phyloP scores from a whole-genome alignment of 305 asterid species.

The Fraxinus floribunda region DNA sequence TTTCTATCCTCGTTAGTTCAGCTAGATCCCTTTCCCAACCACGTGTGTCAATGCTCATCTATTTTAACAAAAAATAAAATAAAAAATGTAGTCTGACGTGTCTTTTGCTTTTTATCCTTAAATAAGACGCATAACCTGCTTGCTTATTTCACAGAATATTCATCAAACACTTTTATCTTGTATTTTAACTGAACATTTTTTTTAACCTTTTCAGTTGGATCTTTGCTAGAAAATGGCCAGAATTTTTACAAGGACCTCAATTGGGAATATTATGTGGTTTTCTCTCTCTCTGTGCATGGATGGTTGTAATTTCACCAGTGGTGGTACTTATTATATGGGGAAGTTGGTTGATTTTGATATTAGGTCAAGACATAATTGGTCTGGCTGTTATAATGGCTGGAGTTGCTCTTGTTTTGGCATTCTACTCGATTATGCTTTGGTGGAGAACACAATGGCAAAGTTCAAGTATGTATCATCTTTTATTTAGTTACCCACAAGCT shows the following conservation, averaged over 20 bases:
- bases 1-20: not conserved
- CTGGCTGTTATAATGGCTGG: slow-evolving; percentile 99
- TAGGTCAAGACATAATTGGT: slow-evolving; percentile 93
- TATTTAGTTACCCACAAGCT: slow-evolving; percentile 13
- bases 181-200: slow-evolving; percentile 27
- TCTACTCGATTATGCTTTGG: slow-evolving; percentile 98
- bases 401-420: slow-evolving; percentile 86
- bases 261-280: slow-evolving; percentile 79
- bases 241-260: slow-evolving; percentile 80
- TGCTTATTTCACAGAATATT: not conserved
- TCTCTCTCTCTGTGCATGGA: slow-evolving; percentile 79
- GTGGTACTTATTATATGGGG: slow-evolving; percentile 87
- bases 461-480: slow-evolving; percentile 70
- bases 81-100: not conserved
- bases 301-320: slow-evolving; percentile 84
- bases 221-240: slow-evolving; percentile 97
- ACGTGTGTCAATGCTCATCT: not conserved
- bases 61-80: not conserved
- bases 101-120: not conserved
- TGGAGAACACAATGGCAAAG: slow-evolving; percentile 99
- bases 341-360: slow-evolving; percentile 83
- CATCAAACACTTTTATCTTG: not conserved
- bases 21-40: not conserved
- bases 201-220: slow-evolving; percentile 78
- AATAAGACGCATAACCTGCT: not conserved